Conservation (phyloP, 441 rosid species). For the Raphanus hybrid region DNA sequence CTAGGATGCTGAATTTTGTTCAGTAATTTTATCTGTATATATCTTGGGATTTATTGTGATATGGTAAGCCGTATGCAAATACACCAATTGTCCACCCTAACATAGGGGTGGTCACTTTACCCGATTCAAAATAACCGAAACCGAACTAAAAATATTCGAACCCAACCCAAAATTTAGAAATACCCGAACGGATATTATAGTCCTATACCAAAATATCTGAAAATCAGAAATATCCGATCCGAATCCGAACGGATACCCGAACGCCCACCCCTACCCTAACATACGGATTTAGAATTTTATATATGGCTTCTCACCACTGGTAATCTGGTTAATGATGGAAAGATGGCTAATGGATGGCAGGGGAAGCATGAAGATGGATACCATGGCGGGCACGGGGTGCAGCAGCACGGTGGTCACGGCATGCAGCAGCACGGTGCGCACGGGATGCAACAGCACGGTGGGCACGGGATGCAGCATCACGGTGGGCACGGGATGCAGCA, state of each 20-base stretch:
- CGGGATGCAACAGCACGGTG: neutral
- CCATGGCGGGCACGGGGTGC: conserved; percentile 1
- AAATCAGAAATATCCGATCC: too few relatives aligned
- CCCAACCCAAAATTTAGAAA: too few relatives aligned
- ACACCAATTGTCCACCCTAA: neutral
- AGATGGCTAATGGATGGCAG: conserved; percentile 29
- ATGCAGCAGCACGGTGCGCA: neutral
- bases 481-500: neutral
- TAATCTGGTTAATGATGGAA: conserved; percentile 1
- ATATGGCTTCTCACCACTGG: neutral
- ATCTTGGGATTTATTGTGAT: neutral
- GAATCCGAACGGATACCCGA: too few relatives aligned
- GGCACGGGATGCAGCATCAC: neutral
- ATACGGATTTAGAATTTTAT: neutral
- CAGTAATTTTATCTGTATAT: neutral
- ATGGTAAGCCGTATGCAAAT: conserved; percentile 1
- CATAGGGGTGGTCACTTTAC: too few relatives aligned
- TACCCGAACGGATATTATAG: too few relatives aligned
- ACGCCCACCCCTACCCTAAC: neutral
- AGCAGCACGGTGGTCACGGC: neutral
- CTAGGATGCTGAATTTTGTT: neutral
- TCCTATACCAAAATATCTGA: too few relatives aligned
- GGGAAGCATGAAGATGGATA: conserved; percentile 10
- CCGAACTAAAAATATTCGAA: too few relatives aligned
- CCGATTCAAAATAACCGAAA: too few relatives aligned